Base-by-base conservation (phyloP, 148 eudicot genomes). In the Heliamphora exappendiculata region DNA sequence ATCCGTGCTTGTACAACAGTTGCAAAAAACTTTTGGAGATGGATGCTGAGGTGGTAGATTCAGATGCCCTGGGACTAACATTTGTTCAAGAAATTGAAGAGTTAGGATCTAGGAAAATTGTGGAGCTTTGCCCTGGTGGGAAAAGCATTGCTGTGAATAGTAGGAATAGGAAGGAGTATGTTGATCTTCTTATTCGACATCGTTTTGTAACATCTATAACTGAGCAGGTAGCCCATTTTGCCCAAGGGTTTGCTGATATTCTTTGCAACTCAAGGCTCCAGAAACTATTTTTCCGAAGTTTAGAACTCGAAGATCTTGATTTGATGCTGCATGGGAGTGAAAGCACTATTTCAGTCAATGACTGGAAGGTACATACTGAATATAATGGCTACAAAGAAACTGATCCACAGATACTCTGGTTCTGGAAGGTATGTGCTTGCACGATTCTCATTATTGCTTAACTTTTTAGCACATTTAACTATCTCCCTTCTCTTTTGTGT, bases 341-440 rank as follows among this genome's bases (percentile, higher is more conserved):
- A 67, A 82, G 67, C 74, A 85, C 75, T 79, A 86, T 94, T 31
- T 88, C 89, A 59, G 89, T 94, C 3, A 89, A 92, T 73, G 98
- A 94, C 75, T 94, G 97, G 98, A 90, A 81, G 85, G 88, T 84
- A 44, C 96, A 94, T 79, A 92, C 98, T 7, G 91, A 88, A 1
- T 94, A 92, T 74, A 54, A 82, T 85, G 98, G 90, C 84, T 94
- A 79, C 75, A 78, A 81, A 72, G 85, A 82, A 75, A 81, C 91
- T 62, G 98, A 94, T 85, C 88, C 82, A 73, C 96, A 90, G 82
- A 87, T 94, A 74, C 39, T 59, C 53, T 94, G 97, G 98, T 92
- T 94, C 76, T 94, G 98, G 98, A 80, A 94, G 98, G 98, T 94
- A 90, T 60, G 87, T 80, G 24, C 36, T 41, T 63, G 58, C 47